A percentile compares a stretch with the other conserved stretches of the same genome.
These are phyloP conservation scores for Boletus vinaceobasis DNA, from an alignment of 768 basidiomycete genomes.

Conservation along the genomic window DNA sequence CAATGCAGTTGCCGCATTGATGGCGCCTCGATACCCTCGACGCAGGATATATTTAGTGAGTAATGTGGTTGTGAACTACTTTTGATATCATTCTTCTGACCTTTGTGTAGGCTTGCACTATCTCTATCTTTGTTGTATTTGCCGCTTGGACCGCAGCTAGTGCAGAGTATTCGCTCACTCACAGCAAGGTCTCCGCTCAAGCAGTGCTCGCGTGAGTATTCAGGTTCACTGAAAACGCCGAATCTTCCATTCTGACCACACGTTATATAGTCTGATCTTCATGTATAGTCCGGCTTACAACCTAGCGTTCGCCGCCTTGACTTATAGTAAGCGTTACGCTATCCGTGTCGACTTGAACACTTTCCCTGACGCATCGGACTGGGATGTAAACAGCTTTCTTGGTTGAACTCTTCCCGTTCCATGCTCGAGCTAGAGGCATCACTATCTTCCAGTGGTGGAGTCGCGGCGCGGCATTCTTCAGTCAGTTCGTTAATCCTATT, in stretches of 20 bases:
- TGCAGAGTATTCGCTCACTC: slow-evolving; percentile 18
- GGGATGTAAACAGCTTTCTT: slow-evolving; percentile 45
- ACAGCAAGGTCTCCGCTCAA: slow-evolving; percentile 1
- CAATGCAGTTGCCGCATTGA: slow-evolving; percentile 1
- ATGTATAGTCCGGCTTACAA: slow-evolving; percentile 15
- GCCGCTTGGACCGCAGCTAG: slow-evolving; percentile 17
- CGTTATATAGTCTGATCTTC: slow-evolving; percentile 16
- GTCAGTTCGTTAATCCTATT: slow-evolving; percentile 15
- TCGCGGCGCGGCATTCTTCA: slow-evolving; percentile 31
- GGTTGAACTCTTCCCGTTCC: slow-evolving; percentile 67
- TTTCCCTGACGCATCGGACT: neutral
- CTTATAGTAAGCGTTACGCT: slow-evolving; percentile 3
- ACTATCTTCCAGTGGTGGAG: slow-evolving; percentile 58
- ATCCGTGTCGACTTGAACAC: too few species aligned
- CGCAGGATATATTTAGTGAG: slow-evolving; percentile 15
- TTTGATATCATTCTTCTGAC: neutral
- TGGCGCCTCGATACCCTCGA: slow-evolving; percentile 15
- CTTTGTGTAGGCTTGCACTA: slow-evolving; percentile 6
- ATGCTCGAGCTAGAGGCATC: slow-evolving; percentile 59
- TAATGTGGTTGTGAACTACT: neutral
- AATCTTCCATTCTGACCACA: neutral
- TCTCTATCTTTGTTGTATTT: slow-evolving; percentile 14
- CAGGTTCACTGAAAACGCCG: neutral
- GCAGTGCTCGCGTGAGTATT: slow-evolving; percentile 9
- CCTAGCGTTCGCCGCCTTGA: slow-evolving; percentile 5